Conservation (phyloP, 2,329 filamentous ascomycete genomes). For the Xylariaceae sp. region DNA sequence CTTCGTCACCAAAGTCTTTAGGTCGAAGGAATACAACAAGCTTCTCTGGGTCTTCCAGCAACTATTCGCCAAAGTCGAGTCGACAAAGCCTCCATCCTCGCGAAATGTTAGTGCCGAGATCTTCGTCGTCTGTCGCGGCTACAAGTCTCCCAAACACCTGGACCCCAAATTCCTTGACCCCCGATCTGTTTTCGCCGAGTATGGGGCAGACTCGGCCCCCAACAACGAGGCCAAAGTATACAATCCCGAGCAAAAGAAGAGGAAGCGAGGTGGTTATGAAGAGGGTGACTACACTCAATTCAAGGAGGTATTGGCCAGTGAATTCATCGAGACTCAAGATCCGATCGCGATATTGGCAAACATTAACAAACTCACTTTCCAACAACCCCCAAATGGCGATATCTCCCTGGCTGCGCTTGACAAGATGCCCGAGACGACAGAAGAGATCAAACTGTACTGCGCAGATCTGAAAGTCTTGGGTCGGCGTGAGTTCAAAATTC, state of each 20-base stretch:
- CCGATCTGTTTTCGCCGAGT: conserved; percentile 82
- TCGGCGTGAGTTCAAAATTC: conserved; percentile 86
- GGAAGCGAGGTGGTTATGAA: conserved; percentile 96
- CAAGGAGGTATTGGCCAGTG: conserved; percentile 82
- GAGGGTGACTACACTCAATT: conserved; percentile 92
- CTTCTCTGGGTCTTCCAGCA: conserved; percentile 98
- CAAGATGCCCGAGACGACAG: conserved; percentile 80
- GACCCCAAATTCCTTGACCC: conserved; percentile 92
- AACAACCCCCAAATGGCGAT: conserved; percentile 75
- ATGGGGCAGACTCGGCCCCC: conserved; percentile 70
- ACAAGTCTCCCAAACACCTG: conserved; percentile 88
- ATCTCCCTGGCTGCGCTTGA: conserved; percentile 82
- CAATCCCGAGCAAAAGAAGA: conserved; percentile 95
- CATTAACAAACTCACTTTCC: conserved; percentile 79
- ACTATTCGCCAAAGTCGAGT: conserved; percentile 90
- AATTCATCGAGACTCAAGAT: conserved; percentile 91
- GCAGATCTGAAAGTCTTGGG: conserved; percentile 84
- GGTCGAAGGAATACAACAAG: conserved; percentile 92
- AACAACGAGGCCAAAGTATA: conserved; percentile 99
- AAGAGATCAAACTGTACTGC: conserved; percentile 76
- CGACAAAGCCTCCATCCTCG: conserved; percentile 93
- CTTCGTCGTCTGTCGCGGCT: conserved; percentile 94
- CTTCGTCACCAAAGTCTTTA: conserved; percentile 96
- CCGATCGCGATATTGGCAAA: conserved; percentile 88
- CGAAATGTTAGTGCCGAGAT: conserved; percentile 97